Conservation (phyloP, 257 asterid genomes). For the Paraleonurus japonicus region DNA sequence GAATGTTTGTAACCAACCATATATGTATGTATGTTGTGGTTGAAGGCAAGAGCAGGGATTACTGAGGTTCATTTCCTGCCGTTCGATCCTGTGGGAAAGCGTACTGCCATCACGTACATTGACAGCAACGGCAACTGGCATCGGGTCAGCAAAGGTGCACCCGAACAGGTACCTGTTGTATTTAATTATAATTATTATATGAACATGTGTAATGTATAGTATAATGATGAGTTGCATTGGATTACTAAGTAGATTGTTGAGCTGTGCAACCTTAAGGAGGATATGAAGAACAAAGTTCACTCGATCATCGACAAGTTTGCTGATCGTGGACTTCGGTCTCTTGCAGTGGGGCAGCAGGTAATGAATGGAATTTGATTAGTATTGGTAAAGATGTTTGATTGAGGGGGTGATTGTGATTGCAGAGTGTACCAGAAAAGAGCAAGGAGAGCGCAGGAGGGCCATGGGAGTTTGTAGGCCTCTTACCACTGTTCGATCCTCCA, state of each 20-base stretch:
- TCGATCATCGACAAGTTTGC: constrained; percentile 55
- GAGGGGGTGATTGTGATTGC: not conserved
- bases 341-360: constrained; percentile 52
- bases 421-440: constrained; percentile 58
- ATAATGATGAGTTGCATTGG: too few relatives aligned
- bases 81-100: constrained; percentile 67
- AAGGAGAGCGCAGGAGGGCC: constrained; percentile 73
- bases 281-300: constrained; percentile 38
- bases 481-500: constrained; percentile 85
- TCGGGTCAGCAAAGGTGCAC: constrained; percentile 74
- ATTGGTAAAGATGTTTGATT: not conserved
- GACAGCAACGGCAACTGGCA: constrained; percentile 57
- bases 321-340: constrained; percentile 66
- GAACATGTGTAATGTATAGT: too few relatives aligned
- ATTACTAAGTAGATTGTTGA: too few relatives aligned
- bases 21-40: not conserved
- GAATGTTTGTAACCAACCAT: too few relatives aligned
- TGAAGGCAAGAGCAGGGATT: constrained; percentile 62
- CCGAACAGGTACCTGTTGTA: too few relatives aligned
- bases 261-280: constrained; percentile 42
- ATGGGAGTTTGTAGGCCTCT: constrained; percentile 65
- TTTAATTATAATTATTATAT: too few relatives aligned
- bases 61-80: constrained; percentile 69
- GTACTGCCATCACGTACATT: constrained; percentile 63
- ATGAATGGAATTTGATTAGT: not conserved